Evolutionary conservation across 768 basidiomycete species (phyloP).

Genomic region (Tulasnella sp.): DNA sequence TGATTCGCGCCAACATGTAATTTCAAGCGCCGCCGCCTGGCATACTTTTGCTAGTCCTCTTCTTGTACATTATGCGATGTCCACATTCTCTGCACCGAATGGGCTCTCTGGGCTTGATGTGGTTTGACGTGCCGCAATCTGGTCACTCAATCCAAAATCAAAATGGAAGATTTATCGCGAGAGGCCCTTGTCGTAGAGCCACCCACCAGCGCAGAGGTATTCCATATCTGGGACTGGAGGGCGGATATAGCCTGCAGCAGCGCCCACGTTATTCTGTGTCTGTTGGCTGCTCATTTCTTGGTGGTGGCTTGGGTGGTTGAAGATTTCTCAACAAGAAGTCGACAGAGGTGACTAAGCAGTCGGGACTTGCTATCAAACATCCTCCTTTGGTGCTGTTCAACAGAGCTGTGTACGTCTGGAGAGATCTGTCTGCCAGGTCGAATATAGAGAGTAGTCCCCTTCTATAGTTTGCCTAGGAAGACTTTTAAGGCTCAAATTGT

Average conservation of each 20-base stretch:
- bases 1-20: neutral
- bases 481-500: too few species aligned
- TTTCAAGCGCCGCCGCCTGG: conserved; percentile 18
- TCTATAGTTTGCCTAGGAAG: too few species aligned
- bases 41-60: conserved; percentile 86
- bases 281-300: conserved; percentile 20
- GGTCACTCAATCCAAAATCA: conserved; percentile 5
- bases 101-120: conserved; percentile 81
- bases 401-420: too few species aligned
- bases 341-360: too few species aligned
- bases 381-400: too few species aligned
- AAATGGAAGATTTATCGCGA: neutral
- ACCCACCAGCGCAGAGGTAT: conserved; percentile 73
- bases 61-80: conserved; percentile 98
- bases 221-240: conserved; percentile 48
- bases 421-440: too few species aligned
- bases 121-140: conserved; percentile 91
- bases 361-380: too few species aligned
- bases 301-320: too few species aligned
- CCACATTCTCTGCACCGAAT: conserved; percentile 96
- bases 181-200: neutral
- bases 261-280: conserved; percentile 7
- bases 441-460: too few species aligned
- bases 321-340: too few species aligned
- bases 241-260: conserved; percentile 29